These are phyloP conservation scores for Geosmithia morbida DNA, from an alignment of 2,329 filamentous ascomycete genomes.

Conservation along the genomic window DNA sequence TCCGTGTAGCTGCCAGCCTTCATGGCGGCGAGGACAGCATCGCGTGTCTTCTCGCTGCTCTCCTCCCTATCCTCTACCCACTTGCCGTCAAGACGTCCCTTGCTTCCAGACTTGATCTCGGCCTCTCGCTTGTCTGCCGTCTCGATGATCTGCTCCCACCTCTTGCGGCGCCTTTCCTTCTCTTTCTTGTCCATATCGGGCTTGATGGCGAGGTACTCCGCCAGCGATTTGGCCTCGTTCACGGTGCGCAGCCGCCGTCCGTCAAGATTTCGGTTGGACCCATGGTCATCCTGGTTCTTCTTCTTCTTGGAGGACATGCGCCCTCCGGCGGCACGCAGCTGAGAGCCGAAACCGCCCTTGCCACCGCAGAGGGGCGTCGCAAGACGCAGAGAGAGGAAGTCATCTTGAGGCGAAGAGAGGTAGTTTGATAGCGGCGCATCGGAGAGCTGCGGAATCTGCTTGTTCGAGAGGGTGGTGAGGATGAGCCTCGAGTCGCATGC, in stretches of 20 bases:
- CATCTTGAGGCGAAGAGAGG: slow-evolving; percentile 40
- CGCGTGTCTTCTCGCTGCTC: slow-evolving; percentile 66
- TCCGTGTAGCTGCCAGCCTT: slow-evolving; percentile 49
- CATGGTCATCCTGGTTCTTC: slow-evolving; percentile 68
- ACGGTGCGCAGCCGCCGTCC: slow-evolving; percentile 82
- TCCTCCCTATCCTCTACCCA: slow-evolving; percentile 96
- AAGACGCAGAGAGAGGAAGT: slow-evolving; percentile 71
- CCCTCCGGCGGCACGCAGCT: slow-evolving; percentile 88
- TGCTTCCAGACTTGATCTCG: slow-evolving; percentile 62
- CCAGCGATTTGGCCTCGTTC: slow-evolving; percentile 86
- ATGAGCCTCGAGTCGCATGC: slow-evolving; percentile 42
- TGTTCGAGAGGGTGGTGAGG: slow-evolving; percentile 71
- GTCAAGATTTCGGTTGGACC: slow-evolving; percentile 84
- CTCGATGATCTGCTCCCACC: slow-evolving; percentile 83
- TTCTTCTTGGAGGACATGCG: slow-evolving; percentile 97
- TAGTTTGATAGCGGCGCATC: slow-evolving; percentile 43
- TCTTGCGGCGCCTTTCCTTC: slow-evolving; percentile 67
- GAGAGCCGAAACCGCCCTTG: slow-evolving; percentile 95
- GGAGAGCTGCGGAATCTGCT: slow-evolving; percentile 44
- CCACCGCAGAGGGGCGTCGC: slow-evolving; percentile 72
- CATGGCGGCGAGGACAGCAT: slow-evolving; percentile 59
- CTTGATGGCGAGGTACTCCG: slow-evolving; percentile 89
- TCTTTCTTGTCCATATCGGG: slow-evolving; percentile 95
- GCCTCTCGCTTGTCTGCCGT: slow-evolving; percentile 70
- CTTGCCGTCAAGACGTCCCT: slow-evolving; percentile 65